Conservation (phyloP, 176 grass and related monocot genomes). For the Metroxylon sagu region DNA sequence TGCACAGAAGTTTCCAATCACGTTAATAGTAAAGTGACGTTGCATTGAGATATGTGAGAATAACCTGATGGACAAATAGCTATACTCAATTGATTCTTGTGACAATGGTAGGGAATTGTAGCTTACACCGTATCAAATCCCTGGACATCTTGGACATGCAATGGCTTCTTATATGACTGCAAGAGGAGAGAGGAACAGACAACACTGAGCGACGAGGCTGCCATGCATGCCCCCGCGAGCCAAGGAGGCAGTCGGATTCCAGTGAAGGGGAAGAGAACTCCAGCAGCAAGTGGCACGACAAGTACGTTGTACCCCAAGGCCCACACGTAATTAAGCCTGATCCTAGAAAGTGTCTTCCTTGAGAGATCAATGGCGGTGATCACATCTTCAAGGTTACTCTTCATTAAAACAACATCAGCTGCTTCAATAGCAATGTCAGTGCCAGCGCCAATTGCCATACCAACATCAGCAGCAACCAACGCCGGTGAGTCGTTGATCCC, state of each 20-base stretch:
- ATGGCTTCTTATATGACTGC: constrained; percentile 80
- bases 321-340: constrained; percentile 86
- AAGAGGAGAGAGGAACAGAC: constrained; percentile 89
- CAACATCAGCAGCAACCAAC: constrained; percentile 67
- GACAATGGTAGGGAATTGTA: no score
- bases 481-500: constrained; percentile 88
- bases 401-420: constrained; percentile 75
- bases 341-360: constrained; percentile 62
- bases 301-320: constrained; percentile 89
- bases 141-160: constrained; percentile 26
- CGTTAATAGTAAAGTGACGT: no score
- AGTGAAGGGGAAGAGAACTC: constrained; percentile 62
- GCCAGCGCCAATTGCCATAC: constrained; percentile 81
- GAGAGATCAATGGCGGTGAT: constrained; percentile 90
- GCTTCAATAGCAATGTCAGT: constrained; percentile 89
- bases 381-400: constrained; percentile 84
- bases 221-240: constrained; percentile 91
- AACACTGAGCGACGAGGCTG: constrained; percentile 71
- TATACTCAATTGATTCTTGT: no score
- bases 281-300: constrained; percentile 63
- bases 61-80: no score
- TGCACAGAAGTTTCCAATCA: no score
- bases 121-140: not conserved
- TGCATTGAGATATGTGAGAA: no score
- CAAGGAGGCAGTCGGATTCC: constrained; percentile 80